These are phyloP conservation scores for Trichoderma simmonsii DNA, from an alignment of 2,329 filamentous ascomycete species.

Conservation along the genomic window DNA sequence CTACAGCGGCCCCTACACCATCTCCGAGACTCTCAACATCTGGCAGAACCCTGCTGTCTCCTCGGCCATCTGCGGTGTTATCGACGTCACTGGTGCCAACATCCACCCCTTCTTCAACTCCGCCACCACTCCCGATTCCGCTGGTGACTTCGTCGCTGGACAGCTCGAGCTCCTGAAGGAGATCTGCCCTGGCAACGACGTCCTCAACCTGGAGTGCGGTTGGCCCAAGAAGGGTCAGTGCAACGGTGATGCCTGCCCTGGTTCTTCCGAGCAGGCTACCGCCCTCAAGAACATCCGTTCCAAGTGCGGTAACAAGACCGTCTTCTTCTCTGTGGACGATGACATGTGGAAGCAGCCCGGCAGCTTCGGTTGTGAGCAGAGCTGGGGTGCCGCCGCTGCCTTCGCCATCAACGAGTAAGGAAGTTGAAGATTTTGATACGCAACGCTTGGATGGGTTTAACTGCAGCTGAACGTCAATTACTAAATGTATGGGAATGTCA, in stretches of 20 bases:
- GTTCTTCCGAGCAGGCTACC: constrained; percentile 60
- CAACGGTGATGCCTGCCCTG: constrained; percentile 72
- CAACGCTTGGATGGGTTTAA: constrained; percentile 1
- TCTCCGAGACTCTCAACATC: constrained; percentile 78
- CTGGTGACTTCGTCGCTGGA: constrained; percentile 71
- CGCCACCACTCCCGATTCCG: constrained; percentile 56
- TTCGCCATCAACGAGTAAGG: constrained; percentile 18
- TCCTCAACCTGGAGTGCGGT: constrained; percentile 84
- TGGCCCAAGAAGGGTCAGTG: constrained; percentile 71
- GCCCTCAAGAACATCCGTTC: constrained; percentile 71
- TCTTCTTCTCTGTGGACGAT: constrained; percentile 78
- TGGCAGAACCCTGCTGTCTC: constrained; percentile 64
- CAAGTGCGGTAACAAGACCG: constrained; percentile 62
- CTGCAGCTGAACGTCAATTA: constrained; percentile 4
- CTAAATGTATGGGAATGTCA: constrained; percentile 11
- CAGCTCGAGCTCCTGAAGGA: constrained; percentile 69
- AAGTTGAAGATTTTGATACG: not conserved
- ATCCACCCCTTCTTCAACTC: constrained; percentile 94
- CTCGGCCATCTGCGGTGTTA: constrained; percentile 61
- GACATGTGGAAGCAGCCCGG: constrained; percentile 79
- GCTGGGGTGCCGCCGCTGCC: constrained; percentile 61
- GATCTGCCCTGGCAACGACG: constrained; percentile 69
- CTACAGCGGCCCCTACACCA: constrained; percentile 75
- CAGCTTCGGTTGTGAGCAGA: constrained; percentile 70
- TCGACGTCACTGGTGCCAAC: constrained; percentile 82